A percentile compares a stretch with the other conserved stretches of the same genome.
Evolutionary conservation across 768 basidiomycete genomes (phyloP).

Genomic region (Roridomyces roridus): DNA sequence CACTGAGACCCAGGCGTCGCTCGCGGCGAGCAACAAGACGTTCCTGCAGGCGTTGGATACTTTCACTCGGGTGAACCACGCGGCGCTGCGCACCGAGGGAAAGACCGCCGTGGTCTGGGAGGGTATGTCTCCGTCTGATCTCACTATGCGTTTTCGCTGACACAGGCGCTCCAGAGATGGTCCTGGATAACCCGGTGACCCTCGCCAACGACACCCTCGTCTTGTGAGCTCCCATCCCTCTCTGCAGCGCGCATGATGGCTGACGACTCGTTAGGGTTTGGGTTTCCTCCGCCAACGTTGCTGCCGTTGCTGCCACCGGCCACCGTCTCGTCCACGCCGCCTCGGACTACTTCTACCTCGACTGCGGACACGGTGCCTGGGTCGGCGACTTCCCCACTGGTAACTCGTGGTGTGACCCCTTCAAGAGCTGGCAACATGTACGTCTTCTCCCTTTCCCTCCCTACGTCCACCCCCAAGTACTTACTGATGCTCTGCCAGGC

Average conservation of each 20-base stretch:
- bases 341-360: constrained; percentile 62
- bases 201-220: constrained; percentile 49
- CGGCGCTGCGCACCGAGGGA: constrained; percentile 42
- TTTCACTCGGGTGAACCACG: constrained; percentile 55
- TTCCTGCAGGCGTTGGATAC: constrained; percentile 52
- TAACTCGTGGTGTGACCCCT: constrained; percentile 56
- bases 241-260: neutral
- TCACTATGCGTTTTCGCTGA: neutral
- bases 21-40: constrained; percentile 45
- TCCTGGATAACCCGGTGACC: constrained; percentile 45
- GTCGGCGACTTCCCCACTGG: constrained; percentile 40
- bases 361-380: constrained; percentile 58
- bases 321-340: constrained; percentile 54
- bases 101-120: constrained; percentile 73
- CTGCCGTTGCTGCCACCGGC: constrained; percentile 43
- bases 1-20: constrained; percentile 43
- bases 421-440: constrained; percentile 58
- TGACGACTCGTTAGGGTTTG: constrained; percentile 43
- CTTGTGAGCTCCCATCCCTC: constrained; percentile 32
- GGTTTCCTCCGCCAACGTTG: constrained; percentile 49
- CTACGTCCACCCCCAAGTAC: neutral
- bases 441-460: constrained; percentile 21
- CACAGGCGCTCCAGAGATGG: constrained; percentile 48
- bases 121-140: constrained; percentile 31
- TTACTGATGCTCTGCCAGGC: constrained; percentile 32